Evolutionary conservation across 352 stramenopile species (phyloP), one percentile per base, ranked within the genome.

Genomic region (Thalassiosira exigua): DNA sequence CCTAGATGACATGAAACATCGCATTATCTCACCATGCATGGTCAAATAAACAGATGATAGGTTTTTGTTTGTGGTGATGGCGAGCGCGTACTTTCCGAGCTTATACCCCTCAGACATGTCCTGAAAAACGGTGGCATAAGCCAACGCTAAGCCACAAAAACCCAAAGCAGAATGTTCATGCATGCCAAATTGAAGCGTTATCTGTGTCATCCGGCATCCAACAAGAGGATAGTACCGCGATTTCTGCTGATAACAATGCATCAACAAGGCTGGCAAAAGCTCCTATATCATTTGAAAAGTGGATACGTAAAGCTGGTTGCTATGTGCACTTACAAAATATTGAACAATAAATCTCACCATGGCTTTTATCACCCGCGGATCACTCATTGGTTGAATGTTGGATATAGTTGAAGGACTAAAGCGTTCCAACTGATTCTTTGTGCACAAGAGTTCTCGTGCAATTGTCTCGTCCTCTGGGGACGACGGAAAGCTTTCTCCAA

Each of bases 401-500:
- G 36, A 14, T 14, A 44, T 44, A 14, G 36, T 44, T 14, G 36
- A 44, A 44, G 36, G 36, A 14, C 14, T 14, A 44, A 14, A 44
- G 7, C 14, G 7, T 14, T 44, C 36, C 36, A 44, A 44, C 14
- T 44, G 36, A 14, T 2, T 59, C 3, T 59, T 59, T 12, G 5
- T 3, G 4, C 32, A 4, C 4, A 30, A 29, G 12, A 59, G 51
- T 29, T 59, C 51, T 29, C 32, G 7, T 30, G 32, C 51, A 12
- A 59, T 59, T 4, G 24, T 36, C 12, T 29, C 51, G 19, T 59
- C 29, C 32, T 22, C 2, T 19, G 29, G 24, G 19, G 51, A 30
- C n/a, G 51, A 59, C 12, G 4, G 51, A 29, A 59, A 59, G 4
- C 24, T 30, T 29, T 59, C 51, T 59, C 51, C 51, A 59, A 59